phyloP scores from a whole-genome alignment of 441 rosid species.

The Populus hybrid region DNA sequence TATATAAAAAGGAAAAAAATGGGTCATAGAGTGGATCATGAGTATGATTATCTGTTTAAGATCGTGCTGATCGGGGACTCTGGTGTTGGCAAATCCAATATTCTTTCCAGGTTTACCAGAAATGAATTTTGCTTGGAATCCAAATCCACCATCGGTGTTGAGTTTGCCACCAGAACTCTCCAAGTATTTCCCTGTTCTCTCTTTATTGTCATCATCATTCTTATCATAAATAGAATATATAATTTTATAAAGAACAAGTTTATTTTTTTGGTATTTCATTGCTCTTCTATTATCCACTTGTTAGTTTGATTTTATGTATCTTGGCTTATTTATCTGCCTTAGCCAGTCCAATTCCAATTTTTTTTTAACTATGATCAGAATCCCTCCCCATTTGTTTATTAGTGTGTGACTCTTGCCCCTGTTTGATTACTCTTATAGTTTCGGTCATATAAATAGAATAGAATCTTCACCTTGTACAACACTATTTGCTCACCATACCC shows the following conservation, averaged over 20 bases:
- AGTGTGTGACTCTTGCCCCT: neutral
- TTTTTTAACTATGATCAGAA: neutral
- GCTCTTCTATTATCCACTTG: too few relatives aligned
- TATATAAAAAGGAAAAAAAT: conserved; percentile 11
- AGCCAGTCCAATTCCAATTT: neutral
- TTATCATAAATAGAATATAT: too few relatives aligned
- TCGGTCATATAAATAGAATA: neutral
- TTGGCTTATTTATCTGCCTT: too few relatives aligned
- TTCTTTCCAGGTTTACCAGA: too few relatives aligned
- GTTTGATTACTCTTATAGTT: neutral
- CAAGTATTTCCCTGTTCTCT: conserved; percentile 39
- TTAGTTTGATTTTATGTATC: too few relatives aligned
- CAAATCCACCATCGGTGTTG: conserved; percentile 94
- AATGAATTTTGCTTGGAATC: conserved; percentile 94
- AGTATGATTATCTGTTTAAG: conserved; percentile 74
- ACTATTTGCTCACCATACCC: neutral
- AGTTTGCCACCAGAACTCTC: conserved; percentile 89
- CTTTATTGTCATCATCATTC: too few relatives aligned
- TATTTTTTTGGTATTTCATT: too few relatives aligned
- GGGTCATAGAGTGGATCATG: conserved; percentile 83
- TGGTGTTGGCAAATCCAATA: too few relatives aligned
- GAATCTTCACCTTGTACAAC: neutral
- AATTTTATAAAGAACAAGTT: too few relatives aligned
- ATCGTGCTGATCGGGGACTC: too few relatives aligned
- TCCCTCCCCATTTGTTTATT: neutral